Evolutionary conservation across 805 yeast species (phyloP).

Genomic region (Saturnispora sekii): DNA sequence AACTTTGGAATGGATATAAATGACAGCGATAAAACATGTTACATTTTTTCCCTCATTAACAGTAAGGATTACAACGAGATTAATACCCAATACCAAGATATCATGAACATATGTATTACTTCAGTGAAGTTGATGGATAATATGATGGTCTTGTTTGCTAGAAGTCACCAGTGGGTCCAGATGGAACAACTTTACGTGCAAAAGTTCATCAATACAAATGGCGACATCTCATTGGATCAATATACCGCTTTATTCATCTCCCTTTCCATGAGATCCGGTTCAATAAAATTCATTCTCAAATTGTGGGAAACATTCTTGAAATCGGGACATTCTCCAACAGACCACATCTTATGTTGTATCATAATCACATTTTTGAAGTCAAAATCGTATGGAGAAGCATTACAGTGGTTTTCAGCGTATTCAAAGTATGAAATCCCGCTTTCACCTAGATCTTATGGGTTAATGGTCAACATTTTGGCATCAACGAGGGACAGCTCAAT

Average conservation of each 20-base stretch:
- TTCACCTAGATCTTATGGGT: slow-evolving; percentile 22
- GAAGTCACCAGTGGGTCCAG: slow-evolving; percentile 34
- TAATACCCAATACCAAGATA: background rate
- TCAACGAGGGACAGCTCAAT: slow-evolving; percentile 29
- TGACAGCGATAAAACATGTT: slow-evolving; percentile 16
- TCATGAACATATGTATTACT: background rate
- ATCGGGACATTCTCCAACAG: slow-evolving; percentile 39
- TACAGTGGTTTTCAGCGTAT: slow-evolving; percentile 29
- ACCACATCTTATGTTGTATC: slow-evolving; percentile 34
- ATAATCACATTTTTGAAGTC: slow-evolving; percentile 32
- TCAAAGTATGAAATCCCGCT: slow-evolving; percentile 25
- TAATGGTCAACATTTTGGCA: slow-evolving; percentile 28
- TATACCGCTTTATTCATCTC: slow-evolving; percentile 55
- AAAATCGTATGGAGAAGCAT: slow-evolving; percentile 29
- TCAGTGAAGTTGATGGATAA: slow-evolving; percentile 6
- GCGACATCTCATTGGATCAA: slow-evolving; percentile 40
- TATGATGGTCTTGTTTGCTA: slow-evolving; percentile 16
- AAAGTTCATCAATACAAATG: slow-evolving; percentile 39
- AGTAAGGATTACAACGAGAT: slow-evolving; percentile 3
- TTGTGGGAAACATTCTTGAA: slow-evolving; percentile 36
- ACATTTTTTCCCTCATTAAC: slow-evolving; percentile 13
- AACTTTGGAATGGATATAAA: slow-evolving; percentile 5
- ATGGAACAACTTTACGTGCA: slow-evolving; percentile 49
- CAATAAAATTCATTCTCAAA: slow-evolving; percentile 30
- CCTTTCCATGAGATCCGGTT: slow-evolving; percentile 41